Base-by-base conservation (phyloP, 768 basidiomycete species). In the Boletus pseudopeckii region DNA sequence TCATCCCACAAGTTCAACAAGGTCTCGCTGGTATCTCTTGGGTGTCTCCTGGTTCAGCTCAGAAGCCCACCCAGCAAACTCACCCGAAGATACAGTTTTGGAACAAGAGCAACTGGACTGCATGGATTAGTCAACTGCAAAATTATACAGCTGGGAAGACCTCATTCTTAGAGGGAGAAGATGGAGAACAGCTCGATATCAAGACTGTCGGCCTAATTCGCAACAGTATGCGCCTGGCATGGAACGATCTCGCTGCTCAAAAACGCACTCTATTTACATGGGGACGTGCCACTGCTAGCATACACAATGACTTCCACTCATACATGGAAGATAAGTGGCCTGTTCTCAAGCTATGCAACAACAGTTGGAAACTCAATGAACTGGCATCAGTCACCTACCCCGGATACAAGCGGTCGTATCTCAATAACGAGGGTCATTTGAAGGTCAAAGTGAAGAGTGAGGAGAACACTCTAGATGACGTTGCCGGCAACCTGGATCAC, bases 341-440 rank as follows among this genome's bases (percentile, higher is more conserved):
- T 0, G 9, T 56, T 3, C 48, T 56, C 34, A 53, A 30, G 34
- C 42, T 56, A 7, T 24, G 45, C 10, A 34, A 56, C 6, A 38
- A 53, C 26, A 20, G 55, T 1, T 56, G 56, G 52, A 57, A 57
- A 26, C 26, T 53, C 0, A 22, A 54, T 7, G 32, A 53, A 8
- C 14, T 57, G 4, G 28, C 52, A 18, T 41, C 17, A 2, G 15
- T 36, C 13, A 36, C 39, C 9, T 49, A 53, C 28, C 38, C 42
- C 3, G 38, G 39, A 28, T 53, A 52, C 52, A 24, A 37, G n/a
- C 2, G 20, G 8, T 9, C 33, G 8, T 48, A 56, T 18, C 39
- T 56, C 24, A 17, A 48, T 13, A 13, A 38, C 8, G 17, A 40
- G 10, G 45, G 45, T 10, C 33, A 48, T 14, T 28, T 33, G 46